These are phyloP conservation scores for Phaeosphaeriaceae sp. DNA, from an alignment of 2,329 filamentous ascomycete genomes.

Conservation along the genomic window DNA sequence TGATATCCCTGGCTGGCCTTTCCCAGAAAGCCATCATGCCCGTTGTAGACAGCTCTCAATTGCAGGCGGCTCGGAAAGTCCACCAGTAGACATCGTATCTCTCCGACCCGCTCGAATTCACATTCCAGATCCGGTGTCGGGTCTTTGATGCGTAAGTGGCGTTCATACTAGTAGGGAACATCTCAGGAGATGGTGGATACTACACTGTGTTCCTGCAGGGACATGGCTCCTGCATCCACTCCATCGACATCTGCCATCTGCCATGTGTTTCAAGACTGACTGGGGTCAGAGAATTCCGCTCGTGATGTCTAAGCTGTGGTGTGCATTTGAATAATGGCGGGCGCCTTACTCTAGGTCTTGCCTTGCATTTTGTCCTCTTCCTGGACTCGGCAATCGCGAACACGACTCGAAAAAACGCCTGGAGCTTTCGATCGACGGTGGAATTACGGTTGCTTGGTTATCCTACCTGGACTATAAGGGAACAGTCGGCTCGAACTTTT, in stretches of 20 bases:
- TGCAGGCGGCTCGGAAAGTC: not conserved
- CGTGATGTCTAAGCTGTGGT: not conserved
- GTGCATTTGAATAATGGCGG: not conserved
- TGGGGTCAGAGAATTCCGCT: not conserved
- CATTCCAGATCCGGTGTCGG: not conserved
- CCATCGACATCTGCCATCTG: not conserved
- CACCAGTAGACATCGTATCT: not conserved
- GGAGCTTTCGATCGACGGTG: not conserved
- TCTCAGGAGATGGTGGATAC: conserved; percentile 1
- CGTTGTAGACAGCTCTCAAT: not conserved
- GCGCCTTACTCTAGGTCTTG: not conserved
- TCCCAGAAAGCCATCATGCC: not conserved
- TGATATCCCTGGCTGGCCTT: not conserved
- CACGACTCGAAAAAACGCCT: conserved; percentile 1
- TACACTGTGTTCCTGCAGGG: not conserved
- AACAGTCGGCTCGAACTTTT: not conserved
- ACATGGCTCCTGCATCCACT: not conserved
- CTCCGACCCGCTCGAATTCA: not conserved
- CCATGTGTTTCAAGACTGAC: conserved; percentile 1
- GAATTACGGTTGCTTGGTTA: not conserved
- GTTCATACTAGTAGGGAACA: not conserved
- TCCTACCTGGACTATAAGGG: not conserved
- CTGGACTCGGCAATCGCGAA: not conserved
- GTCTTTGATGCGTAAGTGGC: not conserved
- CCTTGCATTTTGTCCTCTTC: not conserved